Conservation (phyloP, 2,329 filamentous ascomycete species). For the Xylaria sp. region DNA sequence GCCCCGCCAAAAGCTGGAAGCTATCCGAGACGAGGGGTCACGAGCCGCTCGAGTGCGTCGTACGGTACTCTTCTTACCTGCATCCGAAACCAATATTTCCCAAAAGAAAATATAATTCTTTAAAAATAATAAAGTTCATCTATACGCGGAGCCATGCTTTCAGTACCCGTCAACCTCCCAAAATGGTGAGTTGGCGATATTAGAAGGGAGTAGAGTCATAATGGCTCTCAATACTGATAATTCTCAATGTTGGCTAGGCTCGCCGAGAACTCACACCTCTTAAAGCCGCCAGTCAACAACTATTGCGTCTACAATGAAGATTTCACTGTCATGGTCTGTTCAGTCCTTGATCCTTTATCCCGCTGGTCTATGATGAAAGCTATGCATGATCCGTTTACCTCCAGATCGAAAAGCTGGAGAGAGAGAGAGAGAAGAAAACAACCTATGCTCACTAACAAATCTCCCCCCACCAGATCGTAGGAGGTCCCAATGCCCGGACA, state of each 20-base stretch:
- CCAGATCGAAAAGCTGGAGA: too few species aligned
- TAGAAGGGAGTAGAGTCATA: slow-evolving; percentile 29
- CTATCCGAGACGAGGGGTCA: slow-evolving; percentile 18
- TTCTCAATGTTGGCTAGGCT: slow-evolving; percentile 69
- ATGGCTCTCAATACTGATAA: not conserved
- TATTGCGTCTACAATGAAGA: slow-evolving; percentile 92
- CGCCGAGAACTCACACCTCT: slow-evolving; percentile 87
- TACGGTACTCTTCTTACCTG: not conserved
- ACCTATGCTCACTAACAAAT: slow-evolving; percentile 8
- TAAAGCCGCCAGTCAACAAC: slow-evolving; percentile 95
- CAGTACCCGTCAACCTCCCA: slow-evolving; percentile 63
- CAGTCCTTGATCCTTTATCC: not conserved
- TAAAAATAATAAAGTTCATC: not conserved
- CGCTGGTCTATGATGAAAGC: not conserved
- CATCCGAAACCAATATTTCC: not conserved
- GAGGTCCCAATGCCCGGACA: slow-evolving; percentile 93
- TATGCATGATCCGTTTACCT: too few species aligned
- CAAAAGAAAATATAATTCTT: slow-evolving; percentile 9
- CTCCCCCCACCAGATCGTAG: slow-evolving; percentile 74
- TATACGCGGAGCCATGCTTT: slow-evolving; percentile 55
- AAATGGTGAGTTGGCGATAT: slow-evolving; percentile 60
- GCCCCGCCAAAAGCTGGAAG: not conserved
- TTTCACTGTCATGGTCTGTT: slow-evolving; percentile 81
- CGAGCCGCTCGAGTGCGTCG: slow-evolving; percentile 7
- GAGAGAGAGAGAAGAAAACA: not conserved